Conservation (phyloP, 345 rosid species). For the Brassica incana region DNA sequence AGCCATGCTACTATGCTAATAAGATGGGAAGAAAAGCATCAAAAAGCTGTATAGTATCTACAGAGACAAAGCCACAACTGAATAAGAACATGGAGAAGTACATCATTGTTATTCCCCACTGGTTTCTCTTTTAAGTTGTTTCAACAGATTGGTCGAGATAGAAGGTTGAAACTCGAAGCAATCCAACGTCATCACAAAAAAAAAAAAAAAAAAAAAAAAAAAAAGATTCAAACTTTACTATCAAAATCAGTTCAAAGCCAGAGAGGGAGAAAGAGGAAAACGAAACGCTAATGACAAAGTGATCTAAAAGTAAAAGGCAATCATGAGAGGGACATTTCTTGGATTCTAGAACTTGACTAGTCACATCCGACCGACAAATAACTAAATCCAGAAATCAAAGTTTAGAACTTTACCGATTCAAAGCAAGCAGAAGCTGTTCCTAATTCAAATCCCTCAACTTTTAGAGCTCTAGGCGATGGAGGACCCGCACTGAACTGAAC, state of each 20-base stretch:
- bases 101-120: neutral
- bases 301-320: constrained; percentile 2
- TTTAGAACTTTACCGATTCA: constrained; percentile 13
- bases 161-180: constrained; percentile 9
- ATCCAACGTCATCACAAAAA: neutral
- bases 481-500: constrained; percentile 23
- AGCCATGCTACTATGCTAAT: neutral
- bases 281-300: neutral
- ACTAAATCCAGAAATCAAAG: neutral
- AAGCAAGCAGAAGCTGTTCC: constrained; percentile 14
- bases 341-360: constrained; percentile 10
- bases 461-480: constrained; percentile 1
- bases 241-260: constrained; percentile 17
- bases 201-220: neutral
- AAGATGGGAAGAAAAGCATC: neutral
- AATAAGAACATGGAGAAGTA: neutral
- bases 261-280: neutral
- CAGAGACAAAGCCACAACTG: constrained; percentile 5
- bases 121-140: neutral
- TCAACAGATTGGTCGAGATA: neutral
- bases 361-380: constrained; percentile 26
- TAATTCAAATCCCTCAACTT: constrained; percentile 5
- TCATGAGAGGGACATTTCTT: constrained; percentile 27
- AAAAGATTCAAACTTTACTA: neutral
- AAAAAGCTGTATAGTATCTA: neutral